Evolutionary conservation across 306 rosid species (phyloP).

Genomic region (Casuarina equisetifolia): DNA sequence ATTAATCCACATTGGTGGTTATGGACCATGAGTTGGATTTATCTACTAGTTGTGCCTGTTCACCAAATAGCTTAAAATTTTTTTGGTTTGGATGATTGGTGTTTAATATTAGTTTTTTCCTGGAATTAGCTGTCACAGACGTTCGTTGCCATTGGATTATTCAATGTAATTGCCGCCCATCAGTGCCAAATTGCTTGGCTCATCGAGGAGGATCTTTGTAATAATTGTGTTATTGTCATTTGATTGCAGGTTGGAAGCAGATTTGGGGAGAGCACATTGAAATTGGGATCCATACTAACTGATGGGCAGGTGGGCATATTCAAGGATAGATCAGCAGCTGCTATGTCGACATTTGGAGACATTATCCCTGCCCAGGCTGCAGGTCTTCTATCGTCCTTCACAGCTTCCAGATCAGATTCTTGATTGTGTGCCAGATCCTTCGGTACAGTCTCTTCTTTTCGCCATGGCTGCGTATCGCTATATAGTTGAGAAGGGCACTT

Average conservation of each 20-base stretch:
- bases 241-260: constrained; percentile 76
- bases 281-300: constrained; percentile 83
- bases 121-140: background rate
- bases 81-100: background rate
- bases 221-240: background rate
- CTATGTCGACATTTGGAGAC: constrained; percentile 96
- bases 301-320: constrained; percentile 98
- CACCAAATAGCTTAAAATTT: background rate
- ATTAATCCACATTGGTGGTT: background rate
- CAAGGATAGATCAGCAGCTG: constrained; percentile 88
- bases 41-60: background rate
- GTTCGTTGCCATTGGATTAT: background rate
- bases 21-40: background rate
- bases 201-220: background rate
- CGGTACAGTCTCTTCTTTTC: background rate
- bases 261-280: constrained; percentile 96
- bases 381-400: constrained; percentile 93
- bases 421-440: constrained; percentile 36
- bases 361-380: constrained; percentile 97
- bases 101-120: background rate
- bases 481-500: background rate
- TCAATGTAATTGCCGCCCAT: background rate
- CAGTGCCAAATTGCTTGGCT: background rate
- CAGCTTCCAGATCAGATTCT: constrained; percentile 88
- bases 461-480: background rate